These are phyloP conservation scores for Fomitopsis schrenkii DNA, from an alignment of 1,284 basidiomycete genomes.

Conservation along the genomic window DNA sequence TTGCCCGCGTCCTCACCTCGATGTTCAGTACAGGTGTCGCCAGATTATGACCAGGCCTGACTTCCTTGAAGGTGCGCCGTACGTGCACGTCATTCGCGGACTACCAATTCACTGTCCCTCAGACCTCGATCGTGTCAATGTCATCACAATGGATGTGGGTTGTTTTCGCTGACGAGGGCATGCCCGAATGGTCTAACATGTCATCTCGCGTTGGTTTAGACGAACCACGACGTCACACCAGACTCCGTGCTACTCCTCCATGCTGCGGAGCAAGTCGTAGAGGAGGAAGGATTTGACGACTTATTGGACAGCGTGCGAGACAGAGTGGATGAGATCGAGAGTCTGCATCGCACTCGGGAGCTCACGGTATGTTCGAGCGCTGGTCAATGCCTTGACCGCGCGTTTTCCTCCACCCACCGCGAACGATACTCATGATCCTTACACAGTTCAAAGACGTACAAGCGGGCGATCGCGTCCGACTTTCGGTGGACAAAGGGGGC, in stretches of 20 bases:
- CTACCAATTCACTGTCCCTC: not conserved
- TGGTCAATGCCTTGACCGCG: not conserved
- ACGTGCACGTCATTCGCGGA: slow-evolving; percentile 1
- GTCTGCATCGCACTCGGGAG: slow-evolving; percentile 66
- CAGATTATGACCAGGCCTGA: slow-evolving; percentile 83
- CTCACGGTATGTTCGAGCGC: slow-evolving; percentile 59
- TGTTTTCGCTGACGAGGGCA: not conserved
- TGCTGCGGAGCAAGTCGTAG: slow-evolving; percentile 65
- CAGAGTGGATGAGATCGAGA: slow-evolving; percentile 74
- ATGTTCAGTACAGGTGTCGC: slow-evolving; percentile 51
- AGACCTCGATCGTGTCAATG: slow-evolving; percentile 65
- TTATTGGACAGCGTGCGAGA: slow-evolving; percentile 65
- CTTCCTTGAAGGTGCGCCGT: slow-evolving; percentile 62
- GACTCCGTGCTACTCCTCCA: slow-evolving; percentile 75
- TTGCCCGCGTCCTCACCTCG: slow-evolving; percentile 9
- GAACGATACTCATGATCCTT: slow-evolving; percentile 3
- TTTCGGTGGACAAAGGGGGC: slow-evolving; percentile 62
- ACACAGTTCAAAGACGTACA: slow-evolving; percentile 62
- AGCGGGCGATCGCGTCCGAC: slow-evolving; percentile 51
- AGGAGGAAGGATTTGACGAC: slow-evolving; percentile 71
- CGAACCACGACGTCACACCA: slow-evolving; percentile 72
- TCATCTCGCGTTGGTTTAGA: slow-evolving; percentile 32
- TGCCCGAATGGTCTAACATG: not conserved
- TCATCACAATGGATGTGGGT: slow-evolving; percentile 75
- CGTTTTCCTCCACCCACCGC: not conserved